These are phyloP conservation scores for Akanthomyces muscarius DNA, from an alignment of 2,329 filamentous ascomycete genomes.

Conservation along the genomic window DNA sequence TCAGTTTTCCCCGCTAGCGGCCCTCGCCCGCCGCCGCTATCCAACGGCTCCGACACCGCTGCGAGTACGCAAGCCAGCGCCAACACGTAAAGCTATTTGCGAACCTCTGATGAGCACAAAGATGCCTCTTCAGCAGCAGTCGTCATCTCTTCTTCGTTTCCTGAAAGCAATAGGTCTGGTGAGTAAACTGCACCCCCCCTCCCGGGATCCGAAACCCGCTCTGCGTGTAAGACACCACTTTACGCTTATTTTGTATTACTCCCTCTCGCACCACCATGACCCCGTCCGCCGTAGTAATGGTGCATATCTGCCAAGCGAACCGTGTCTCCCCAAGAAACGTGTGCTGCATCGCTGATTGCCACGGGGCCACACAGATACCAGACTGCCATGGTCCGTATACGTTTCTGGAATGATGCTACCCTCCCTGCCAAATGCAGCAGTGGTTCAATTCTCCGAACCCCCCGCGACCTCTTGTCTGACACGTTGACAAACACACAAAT, in stretches of 20 bases:
- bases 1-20: not conserved
- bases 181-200: not conserved
- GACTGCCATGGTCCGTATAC: not conserved
- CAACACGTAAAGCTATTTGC: not conserved
- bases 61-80: conserved; percentile 1
- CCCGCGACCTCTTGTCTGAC: no score
- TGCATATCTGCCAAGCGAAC: conserved; percentile 3
- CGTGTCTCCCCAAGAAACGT: not conserved
- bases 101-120: not conserved
- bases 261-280: not conserved
- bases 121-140: not conserved
- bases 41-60: not conserved
- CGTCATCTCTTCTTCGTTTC: no score
- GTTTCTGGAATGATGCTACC: no score
- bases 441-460: no score
- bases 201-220: conserved; percentile 12
- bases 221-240: conserved; percentile 8
- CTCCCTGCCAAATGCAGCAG: no score
- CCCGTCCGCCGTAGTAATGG: conserved; percentile 7
- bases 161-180: no score
- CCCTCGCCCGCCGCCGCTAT: not conserved
- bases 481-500: no score
- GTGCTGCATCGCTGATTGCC: not conserved
- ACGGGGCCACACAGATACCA: no score
- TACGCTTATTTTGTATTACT: conserved; percentile 17